Evolutionary conservation across 2,329 filamentous ascomycete genomes (phyloP), one percentile per base, ranked within the genome.

Genomic region (Fusarium hostae): DNA sequence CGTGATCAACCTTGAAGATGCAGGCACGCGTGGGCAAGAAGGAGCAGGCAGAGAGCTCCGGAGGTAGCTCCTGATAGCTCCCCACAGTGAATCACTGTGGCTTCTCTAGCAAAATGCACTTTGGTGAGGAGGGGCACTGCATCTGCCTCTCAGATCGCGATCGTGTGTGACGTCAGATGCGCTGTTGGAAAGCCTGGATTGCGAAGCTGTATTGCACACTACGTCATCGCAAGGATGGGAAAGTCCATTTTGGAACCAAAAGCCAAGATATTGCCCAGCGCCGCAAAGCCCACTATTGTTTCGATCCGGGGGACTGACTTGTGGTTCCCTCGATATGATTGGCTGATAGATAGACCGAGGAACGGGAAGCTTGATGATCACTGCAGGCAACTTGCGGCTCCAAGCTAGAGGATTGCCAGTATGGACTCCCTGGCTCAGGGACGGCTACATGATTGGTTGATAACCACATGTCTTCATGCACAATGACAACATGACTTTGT

Each of bases 401-500:
- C 44, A 59, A 50, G 41, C 55, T 62, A 32, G 39, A 70, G 50
- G 52, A 39, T 45, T 45, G 41, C 40, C 43, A 28, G n/a, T 16
- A 44, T 48, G 55, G 57, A 32, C 59, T 55, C 62, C 52, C 50
- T 37, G 18, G 43, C 41, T 50, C 58, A 71, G 67, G 72, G 64
- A 45, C 62, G 22, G 11, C 5, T 9, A 20, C 9, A 0, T 70
- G 22, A 73, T 76, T 76, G 74, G 74, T 11, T 7, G 0, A 9
- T 7, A 9, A 6, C 9, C 15, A n/a, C 40, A 22, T 30, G 22
- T 41, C 34, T 26, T 30, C 4, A 68, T 57, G 73, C 68, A 55
- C 28, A 52, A 77, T 77, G 75, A 77, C 72, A 61, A 54, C 74
- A 76, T 63, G 58, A 76, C 73, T 76, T 44, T 72, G 43, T 15